These are phyloP conservation scores for Silene latifolia DNA, from an alignment of 148 eudicot species.

Conservation along the genomic window DNA sequence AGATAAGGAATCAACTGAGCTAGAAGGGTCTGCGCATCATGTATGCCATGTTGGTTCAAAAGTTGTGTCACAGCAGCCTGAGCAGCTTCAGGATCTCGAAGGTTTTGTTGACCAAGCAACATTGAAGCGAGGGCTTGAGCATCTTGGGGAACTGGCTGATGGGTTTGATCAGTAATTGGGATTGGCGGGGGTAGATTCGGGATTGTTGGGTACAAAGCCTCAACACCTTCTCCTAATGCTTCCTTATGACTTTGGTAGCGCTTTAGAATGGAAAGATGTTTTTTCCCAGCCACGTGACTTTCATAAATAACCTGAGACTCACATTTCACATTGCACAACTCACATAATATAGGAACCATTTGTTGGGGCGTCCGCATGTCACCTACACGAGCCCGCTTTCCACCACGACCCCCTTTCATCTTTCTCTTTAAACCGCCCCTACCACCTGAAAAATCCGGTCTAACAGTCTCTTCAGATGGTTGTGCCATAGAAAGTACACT, in stretches of 20 bases:
- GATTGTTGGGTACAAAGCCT: conserved; percentile 47
- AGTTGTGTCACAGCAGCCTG: conserved; percentile 40
- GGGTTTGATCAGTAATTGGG: conserved; percentile 29
- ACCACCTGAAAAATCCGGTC: conserved; percentile 12
- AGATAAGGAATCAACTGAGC: conserved; percentile 36
- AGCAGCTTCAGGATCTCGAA: conserved; percentile 36
- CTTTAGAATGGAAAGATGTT: conserved; percentile 55
- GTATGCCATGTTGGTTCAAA: conserved; percentile 38
- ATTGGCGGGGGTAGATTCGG: conserved; percentile 30
- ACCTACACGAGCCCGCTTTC: conserved; percentile 37
- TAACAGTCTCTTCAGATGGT: conserved; percentile 24
- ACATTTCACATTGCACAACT: conserved; percentile 70
- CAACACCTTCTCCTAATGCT: conserved; percentile 47
- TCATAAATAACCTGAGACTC: conserved; percentile 60
- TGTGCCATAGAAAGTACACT: conserved; percentile 18
- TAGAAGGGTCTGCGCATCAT: conserved; percentile 37
- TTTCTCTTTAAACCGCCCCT: conserved; percentile 54
- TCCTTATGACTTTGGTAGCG: conserved; percentile 52
- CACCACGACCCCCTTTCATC: conserved; percentile 50
- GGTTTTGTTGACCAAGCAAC: conserved; percentile 37
- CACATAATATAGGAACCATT: conserved; percentile 50
- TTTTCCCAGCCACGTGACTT: conserved; percentile 67
- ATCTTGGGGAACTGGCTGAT: conserved; percentile 36
- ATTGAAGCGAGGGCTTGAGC: conserved; percentile 34
- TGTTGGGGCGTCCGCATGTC: conserved; percentile 45